Conservation (phyloP, 2,329 filamentous ascomycete genomes). For the Diaporthe eres region DNA sequence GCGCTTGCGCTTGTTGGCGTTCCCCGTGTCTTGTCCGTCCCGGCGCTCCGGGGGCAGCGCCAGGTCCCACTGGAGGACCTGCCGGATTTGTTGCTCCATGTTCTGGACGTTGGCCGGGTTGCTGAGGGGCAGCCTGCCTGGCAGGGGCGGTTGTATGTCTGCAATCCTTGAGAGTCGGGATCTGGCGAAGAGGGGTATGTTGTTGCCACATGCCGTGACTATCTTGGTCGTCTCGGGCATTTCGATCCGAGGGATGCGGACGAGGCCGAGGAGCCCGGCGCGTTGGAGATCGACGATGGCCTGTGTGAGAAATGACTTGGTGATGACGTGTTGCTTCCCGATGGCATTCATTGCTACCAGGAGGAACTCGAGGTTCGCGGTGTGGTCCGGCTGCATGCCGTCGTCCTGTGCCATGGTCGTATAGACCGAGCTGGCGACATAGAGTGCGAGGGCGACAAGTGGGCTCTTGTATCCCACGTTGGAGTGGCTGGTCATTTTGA, state of each 20-base stretch:
- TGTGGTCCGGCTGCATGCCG: conserved; percentile 63
- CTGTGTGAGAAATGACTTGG: conserved; percentile 87
- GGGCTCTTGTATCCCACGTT: conserved; percentile 79
- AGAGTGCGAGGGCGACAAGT: conserved; percentile 86
- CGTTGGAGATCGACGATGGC: conserved; percentile 83
- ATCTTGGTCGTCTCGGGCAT: conserved; percentile 46
- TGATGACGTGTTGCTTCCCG: conserved; percentile 80
- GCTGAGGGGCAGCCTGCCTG: conserved; percentile 59
- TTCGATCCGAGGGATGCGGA: conserved; percentile 40
- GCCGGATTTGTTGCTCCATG: neutral
- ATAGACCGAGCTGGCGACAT: conserved; percentile 87
- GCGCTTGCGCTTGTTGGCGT: conserved; percentile 40
- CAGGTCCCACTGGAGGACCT: conserved; percentile 65
- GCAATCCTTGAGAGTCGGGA: conserved; percentile 59
- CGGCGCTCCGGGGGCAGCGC: conserved; percentile 69
- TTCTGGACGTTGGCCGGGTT: conserved; percentile 48
- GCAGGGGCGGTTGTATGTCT: conserved; percentile 57
- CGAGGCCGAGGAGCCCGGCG: conserved; percentile 14
- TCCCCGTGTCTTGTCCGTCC: conserved; percentile 44
- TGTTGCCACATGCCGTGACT: conserved; percentile 47
- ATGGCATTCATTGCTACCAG: conserved; percentile 84
- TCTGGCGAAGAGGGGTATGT: conserved; percentile 64
- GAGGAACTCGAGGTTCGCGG: conserved; percentile 78
- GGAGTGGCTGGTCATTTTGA: conserved; percentile 82
- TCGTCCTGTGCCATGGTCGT: conserved; percentile 81